Conservation (phyloP, 1,284 basidiomycete species). For the Grifola frondosa region DNA sequence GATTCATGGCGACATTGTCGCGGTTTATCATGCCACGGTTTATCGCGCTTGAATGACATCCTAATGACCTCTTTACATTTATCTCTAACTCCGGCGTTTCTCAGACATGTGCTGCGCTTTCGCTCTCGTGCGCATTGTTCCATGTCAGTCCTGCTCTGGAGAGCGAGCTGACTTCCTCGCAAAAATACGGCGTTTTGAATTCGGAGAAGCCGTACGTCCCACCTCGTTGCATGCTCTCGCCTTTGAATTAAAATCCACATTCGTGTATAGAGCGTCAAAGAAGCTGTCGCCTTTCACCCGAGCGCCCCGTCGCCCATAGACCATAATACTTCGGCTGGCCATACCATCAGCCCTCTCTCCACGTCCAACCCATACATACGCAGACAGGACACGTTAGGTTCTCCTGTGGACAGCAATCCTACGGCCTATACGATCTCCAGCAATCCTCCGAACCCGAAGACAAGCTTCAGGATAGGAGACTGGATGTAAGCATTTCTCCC, state of each 20-base stretch:
- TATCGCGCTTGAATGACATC: too few relatives aligned
- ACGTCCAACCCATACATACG: slow-evolving; percentile 3
- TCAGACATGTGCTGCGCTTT: slow-evolving; percentile 56
- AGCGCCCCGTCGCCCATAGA: slow-evolving; percentile 1
- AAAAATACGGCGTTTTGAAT: slow-evolving; percentile 3
- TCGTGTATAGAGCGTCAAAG: not conserved
- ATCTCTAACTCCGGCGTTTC: too few relatives aligned
- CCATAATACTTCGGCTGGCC: slow-evolving; percentile 7
- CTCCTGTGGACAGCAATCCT: not conserved
- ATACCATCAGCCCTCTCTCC: slow-evolving; percentile 4
- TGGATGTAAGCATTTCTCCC: slow-evolving; percentile 65
- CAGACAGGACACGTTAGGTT: not conserved
- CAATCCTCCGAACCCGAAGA: slow-evolving; percentile 75
- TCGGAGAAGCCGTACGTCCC: slow-evolving; percentile 7
- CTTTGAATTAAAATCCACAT: not conserved
- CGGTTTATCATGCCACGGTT: too few relatives aligned
- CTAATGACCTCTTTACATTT: too few relatives aligned
- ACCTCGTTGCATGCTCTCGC: not conserved
- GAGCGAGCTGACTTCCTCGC: slow-evolving; percentile 43
- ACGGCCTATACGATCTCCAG: slow-evolving; percentile 58
- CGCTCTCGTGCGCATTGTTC: slow-evolving; percentile 46
- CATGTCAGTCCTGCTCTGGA: slow-evolving; percentile 55
- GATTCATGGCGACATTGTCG: too few relatives aligned
- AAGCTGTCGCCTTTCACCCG: slow-evolving; percentile 1
- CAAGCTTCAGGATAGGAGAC: slow-evolving; percentile 69